Conservation (phyloP, 176 grass and related monocot genomes). For the Carex myosuroides region DNA sequence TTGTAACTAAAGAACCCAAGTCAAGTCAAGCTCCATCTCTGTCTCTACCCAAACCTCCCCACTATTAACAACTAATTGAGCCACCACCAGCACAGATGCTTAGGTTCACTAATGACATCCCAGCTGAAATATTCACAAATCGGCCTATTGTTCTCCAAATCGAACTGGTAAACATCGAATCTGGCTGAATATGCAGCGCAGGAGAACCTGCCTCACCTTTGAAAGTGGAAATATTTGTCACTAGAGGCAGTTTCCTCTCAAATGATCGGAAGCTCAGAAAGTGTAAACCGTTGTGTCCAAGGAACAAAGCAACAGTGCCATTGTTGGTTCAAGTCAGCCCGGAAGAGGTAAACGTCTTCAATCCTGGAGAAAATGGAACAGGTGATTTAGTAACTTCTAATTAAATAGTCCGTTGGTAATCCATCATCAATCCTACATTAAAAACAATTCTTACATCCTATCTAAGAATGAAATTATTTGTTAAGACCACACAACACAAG, state of each 20-base stretch:
- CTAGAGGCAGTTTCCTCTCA: background rate
- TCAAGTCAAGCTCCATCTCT: too few species aligned
- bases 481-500: too few species aligned
- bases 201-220: background rate
- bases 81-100: background rate
- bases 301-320: background rate
- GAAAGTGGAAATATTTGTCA: background rate
- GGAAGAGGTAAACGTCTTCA: background rate
- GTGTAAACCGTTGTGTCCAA: background rate
- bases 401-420: too few species aligned
- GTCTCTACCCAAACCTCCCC: too few species aligned
- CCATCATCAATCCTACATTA: too few species aligned
- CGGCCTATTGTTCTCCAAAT: background rate
- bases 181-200: background rate
- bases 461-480: too few species aligned
- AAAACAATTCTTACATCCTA: too few species aligned
- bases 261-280: background rate
- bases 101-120: background rate
- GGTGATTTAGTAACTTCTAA: background rate
- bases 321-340: background rate
- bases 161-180: background rate
- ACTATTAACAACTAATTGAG: too few species aligned
- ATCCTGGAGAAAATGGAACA: background rate
- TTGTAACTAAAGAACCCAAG: too few species aligned
- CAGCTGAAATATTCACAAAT: background rate